Base-by-base conservation (phyloP, 768 basidiomycete genomes). In the Podaxis rugospora region DNA sequence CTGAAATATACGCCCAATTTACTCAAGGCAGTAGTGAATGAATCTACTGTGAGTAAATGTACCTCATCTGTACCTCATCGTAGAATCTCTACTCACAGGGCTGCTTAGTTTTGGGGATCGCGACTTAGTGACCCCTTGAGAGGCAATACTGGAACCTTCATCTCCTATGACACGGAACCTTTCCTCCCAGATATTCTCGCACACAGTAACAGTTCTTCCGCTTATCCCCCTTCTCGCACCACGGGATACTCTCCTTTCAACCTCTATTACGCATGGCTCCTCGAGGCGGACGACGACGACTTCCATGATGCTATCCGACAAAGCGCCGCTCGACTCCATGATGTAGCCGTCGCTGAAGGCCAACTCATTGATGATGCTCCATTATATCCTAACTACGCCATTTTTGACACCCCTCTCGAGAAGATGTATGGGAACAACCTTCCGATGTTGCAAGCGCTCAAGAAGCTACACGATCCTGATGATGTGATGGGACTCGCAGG, bases 401-500 rank as follows among this genome's bases (percentile, higher is more conserved):
- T 82, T 5, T 71, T 64, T 40, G 78, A 78, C 56, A 86, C 85
- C 3, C 78, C 84, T 0, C 55, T 86, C 21, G 70, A 76, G 55
- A 62, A 68, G 9, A 72, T 90, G 28, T 88, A 83, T 63, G 85
- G 83, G 2, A 63, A 47, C 2, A 83, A 86, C 60, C 51, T 89
- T 2, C 66, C 67, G 11, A 68, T 51, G 54, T 65, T 88, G 61
- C 62, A 67, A 57, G 62, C 55, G 10, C 68, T 87, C 14, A 83
- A 81, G 66, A 66, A 62, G 59, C 57, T 51, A 21, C 75, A 83
- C 55, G 88, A 90, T 68, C 87, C 87, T 0, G 54, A 71, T 7
- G 77, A 83, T 65, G 76, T 88, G 42, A 89, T 90, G 86, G 80
- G 78, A 14, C 78, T 87, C 16, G 77, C 87, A n/a, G 87, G 87